Evolutionary conservation across 2,329 filamentous ascomycete genomes (phyloP), one percentile per base, ranked within the genome.

Genomic region (Emydomyces testavorans): DNA sequence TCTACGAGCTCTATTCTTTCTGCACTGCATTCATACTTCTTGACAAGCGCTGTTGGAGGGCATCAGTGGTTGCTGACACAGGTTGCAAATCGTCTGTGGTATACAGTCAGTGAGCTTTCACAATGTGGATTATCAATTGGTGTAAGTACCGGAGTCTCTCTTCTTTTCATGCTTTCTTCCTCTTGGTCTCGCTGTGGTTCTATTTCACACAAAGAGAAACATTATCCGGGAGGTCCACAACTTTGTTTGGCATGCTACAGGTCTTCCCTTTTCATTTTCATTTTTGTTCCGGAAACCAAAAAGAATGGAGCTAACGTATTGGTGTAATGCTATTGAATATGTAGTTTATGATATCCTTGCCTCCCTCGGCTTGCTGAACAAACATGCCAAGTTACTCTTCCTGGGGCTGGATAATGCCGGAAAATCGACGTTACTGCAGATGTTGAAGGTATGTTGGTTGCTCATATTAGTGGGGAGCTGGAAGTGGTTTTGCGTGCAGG

Each of bases 81-180:
- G 6, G 6, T 28, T 28, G 26, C 26, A 11, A 28, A 28, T 28
- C 23, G 16, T 10, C n/a, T 6, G 18, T 37, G 21, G 6, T 18
- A 37, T 23, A 37, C 23, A 28, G 26, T 41, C 7, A 4, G 20
- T 10, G 3, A 2, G 5, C 29, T 18, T 45, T 34, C 70, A 75
- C 63, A 55, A 94, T 94, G 88, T 94, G 86, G 86, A 84, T 94
- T 68, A 71, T 94, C 66, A 88, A 90, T 78, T 94, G 88, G 87
- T 93, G 86, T 93, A 87, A 58, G 73, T 70, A 42, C 34, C n/a
- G 2, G 11, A 28, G 39, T n/a, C 38, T 40, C 32, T 24, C 24
- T 26, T 4, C 4, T 24, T 29, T 32, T 23, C 15, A 16, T 40
- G 2, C 20, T 13, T 31, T 50, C 49, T 38, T 52, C 56, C 32